Percentiles rank a stretch among this genome's conserved stretches.
These are phyloP conservation scores for Populus euphratica DNA, from an alignment of 345 rosid genomes.

Conservation along the genomic window DNA sequence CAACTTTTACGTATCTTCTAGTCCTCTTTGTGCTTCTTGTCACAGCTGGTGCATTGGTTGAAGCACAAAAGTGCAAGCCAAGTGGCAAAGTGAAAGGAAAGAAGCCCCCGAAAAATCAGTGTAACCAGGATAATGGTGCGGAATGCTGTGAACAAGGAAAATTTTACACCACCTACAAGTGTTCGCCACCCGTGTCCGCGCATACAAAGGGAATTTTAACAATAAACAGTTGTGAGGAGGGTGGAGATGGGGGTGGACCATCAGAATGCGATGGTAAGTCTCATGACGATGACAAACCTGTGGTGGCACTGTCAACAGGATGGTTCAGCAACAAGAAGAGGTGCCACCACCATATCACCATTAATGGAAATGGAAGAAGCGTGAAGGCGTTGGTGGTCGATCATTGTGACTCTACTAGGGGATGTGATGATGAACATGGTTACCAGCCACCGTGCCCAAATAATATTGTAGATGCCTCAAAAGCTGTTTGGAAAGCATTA, in stretches of 20 bases:
- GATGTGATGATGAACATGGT: slow-evolving; percentile 8
- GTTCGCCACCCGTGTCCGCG: slow-evolving; percentile 13
- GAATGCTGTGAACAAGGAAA: slow-evolving; percentile 18
- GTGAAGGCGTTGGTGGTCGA: slow-evolving; percentile 13
- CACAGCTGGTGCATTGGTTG: background rate
- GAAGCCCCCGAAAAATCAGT: slow-evolving; percentile 4
- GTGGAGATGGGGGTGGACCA: slow-evolving; percentile 4
- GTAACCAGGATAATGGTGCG: background rate
- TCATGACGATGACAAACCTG: slow-evolving; percentile 6
- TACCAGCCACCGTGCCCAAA: slow-evolving; percentile 16
- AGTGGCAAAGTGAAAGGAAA: slow-evolving; percentile 6
- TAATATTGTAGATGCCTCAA: slow-evolving; percentile 16
- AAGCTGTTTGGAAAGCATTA: slow-evolving; percentile 15
- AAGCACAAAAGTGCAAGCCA: slow-evolving; percentile 14
- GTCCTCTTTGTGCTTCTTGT: slow-evolving; percentile 4
- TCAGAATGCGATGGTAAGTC: slow-evolving; percentile 10
- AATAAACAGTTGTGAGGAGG: slow-evolving; percentile 9
- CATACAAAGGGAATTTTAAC: slow-evolving; percentile 11
- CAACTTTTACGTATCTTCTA: background rate
- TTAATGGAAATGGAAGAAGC: slow-evolving; percentile 11
- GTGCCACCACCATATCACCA: background rate
- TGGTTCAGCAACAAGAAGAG: slow-evolving; percentile 18
- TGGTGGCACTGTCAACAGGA: slow-evolving; percentile 18
- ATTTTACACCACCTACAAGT: background rate
- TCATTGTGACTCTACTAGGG: slow-evolving; percentile 15